Evolutionary conservation across 2,329 filamentous ascomycete genomes (phyloP).

Genomic region (Paecilomyces sp.): DNA sequence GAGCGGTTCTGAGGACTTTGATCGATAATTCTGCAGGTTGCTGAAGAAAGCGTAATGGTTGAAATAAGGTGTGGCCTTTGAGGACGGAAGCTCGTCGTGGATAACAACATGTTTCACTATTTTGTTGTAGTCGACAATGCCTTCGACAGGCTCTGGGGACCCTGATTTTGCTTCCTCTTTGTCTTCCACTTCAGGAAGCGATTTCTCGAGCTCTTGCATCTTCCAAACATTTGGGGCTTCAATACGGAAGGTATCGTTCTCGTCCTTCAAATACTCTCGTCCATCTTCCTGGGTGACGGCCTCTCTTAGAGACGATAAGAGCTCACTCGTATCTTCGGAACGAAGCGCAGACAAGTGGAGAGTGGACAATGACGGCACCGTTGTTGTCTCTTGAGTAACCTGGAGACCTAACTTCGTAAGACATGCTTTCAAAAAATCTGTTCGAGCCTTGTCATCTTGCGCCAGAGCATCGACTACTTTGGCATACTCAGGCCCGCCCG

Average conservation of each 20-base stretch:
- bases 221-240: conserved; percentile 60
- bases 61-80: conserved; percentile 74
- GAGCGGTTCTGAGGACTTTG: conserved; percentile 48
- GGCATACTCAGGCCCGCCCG: conserved; percentile 61
- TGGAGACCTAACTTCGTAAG: conserved; percentile 75
- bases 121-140: conserved; percentile 66
- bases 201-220: conserved; percentile 48
- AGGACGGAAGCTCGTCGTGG: conserved; percentile 64
- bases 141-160: conserved; percentile 39
- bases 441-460: conserved; percentile 62
- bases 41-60: conserved; percentile 74
- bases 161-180: conserved; percentile 23
- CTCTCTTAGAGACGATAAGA: conserved; percentile 57
- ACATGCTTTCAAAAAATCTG: conserved; percentile 71
- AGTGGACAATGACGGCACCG: conserved; percentile 70
- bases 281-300: conserved; percentile 60
- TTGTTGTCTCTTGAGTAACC: conserved; percentile 60
- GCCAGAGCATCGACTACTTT: conserved; percentile 61
- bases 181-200: conserved; percentile 40
- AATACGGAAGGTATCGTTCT: conserved; percentile 75
- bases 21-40: conserved; percentile 61
- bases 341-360: conserved; percentile 72
- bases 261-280: conserved; percentile 67
- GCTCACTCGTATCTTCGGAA: conserved; percentile 58
- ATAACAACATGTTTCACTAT: conserved; percentile 67